Base-by-base conservation (phyloP, 768 basidiomycete species). In the Exidia glandulosa region DNA sequence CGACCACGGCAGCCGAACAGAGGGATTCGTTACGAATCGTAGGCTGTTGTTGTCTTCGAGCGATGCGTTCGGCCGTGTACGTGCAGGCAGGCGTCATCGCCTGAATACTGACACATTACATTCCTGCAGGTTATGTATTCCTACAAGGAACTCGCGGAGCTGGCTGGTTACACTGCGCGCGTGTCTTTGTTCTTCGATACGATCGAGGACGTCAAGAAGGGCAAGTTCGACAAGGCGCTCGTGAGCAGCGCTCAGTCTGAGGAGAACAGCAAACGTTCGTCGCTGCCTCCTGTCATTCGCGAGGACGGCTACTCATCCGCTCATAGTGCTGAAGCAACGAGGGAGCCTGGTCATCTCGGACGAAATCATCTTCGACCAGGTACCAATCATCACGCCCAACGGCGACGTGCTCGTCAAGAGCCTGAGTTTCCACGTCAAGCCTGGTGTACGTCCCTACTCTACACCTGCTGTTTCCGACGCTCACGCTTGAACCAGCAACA, bases 1-100 rank as follows among this genome's bases (percentile, higher is more conserved):
- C 31, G 94, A 97, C 71, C 76, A 97, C 56, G 95, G 93, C 27
- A 80, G 82, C 25, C 80, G 94, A 60, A 96, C 95, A 1, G 93
- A 97, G 80, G 90, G 92, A 56, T 97, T 98, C 68, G 90, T 99
- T 14, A 98, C 95, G n/a, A 99, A 99, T 69, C 78, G 94, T 58
- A 81, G 94, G 25, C 79, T 96, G 37, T 74, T 96, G 10, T 74
- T 96, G 16, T 94, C 91, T n/a, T 83, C 91, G 3, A 54, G 50
- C 19, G 50, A 54, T 29, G 50, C 50, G 9, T 54, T 54, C 25
- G 50, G 50, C 90, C 88, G 61, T 87, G 87, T 84, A 61, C 62
- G 74, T n/a, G n/a, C n/a, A n/a, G n/a, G n/a, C n/a, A n/a, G n/a
- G n/a, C n/a, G n/a, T n/a, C n/a, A n/a, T n/a, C n/a, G n/a, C n/a